Conservation (phyloP, 1,284 basidiomycete species). For the Moesziomyces sp. region DNA sequence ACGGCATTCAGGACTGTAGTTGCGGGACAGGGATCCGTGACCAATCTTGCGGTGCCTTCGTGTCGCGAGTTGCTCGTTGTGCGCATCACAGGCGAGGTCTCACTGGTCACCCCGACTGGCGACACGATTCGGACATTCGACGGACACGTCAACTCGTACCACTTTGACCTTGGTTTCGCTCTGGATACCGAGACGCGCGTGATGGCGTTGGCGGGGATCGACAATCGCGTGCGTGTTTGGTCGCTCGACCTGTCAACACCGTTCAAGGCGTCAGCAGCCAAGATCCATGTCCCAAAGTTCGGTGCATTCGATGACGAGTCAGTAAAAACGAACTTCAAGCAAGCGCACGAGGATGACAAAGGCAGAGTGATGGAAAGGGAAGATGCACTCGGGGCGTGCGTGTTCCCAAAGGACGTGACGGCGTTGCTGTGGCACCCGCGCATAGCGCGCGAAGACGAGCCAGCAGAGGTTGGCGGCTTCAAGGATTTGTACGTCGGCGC, state of each 20-base stretch:
- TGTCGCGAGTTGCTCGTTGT: conserved; percentile 15
- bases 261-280: background rate
- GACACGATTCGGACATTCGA: conserved; percentile 4
- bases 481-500: conserved; percentile 26
- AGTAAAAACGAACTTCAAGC: no score
- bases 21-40: conserved; percentile 16
- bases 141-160: conserved; percentile 40
- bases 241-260: conserved; percentile 31
- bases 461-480: conserved; percentile 2
- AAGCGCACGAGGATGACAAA: no score
- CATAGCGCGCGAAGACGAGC: background rate
- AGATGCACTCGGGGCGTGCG: background rate
- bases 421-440: conserved; percentile 32
- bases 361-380: no score
- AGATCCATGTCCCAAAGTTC: no score
- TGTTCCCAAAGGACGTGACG: conserved; percentile 9
- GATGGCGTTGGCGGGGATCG: conserved; percentile 29
- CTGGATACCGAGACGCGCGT: conserved; percentile 16
- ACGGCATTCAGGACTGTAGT: background rate
- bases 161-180: conserved; percentile 20
- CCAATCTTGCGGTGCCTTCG: conserved; percentile 12
- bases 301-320: no score
- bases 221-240: conserved; percentile 30
- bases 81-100: conserved; percentile 22
- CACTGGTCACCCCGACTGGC: conserved; percentile 11